phyloP scores from a whole-genome alignment of 306 rosid species.

The Citrullus amarus region DNA sequence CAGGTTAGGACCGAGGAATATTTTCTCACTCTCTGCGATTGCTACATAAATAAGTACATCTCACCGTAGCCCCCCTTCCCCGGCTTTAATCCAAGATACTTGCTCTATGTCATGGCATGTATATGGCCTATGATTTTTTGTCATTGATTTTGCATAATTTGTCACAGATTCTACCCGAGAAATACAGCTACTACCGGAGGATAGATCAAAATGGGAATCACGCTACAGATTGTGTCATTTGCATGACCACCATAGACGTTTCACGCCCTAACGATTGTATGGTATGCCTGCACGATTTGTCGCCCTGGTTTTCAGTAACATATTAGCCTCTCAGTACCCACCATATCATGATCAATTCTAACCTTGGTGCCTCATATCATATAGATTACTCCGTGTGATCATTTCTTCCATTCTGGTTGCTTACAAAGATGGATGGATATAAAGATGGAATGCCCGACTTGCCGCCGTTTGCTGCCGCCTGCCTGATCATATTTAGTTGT shows the following conservation, averaged over 20 bases:
- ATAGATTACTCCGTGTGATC: constrained; percentile 97
- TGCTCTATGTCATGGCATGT: not conserved
- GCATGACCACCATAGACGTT: constrained; percentile 79
- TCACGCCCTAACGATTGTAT: constrained; percentile 73
- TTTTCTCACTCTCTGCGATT: not conserved
- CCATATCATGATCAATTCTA: not conserved
- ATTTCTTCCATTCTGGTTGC: constrained; percentile 92
- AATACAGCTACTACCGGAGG: constrained; percentile 76
- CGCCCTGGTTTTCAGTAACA: not conserved
- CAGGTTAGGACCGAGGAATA: constrained; percentile 42
- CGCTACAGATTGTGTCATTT: constrained; percentile 79
- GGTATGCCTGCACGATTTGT: constrained; percentile 29
- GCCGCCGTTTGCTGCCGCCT: constrained; percentile 89
- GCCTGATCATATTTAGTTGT: constrained; percentile 33
- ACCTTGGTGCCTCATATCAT: constrained; percentile 13
- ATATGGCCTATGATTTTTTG: not conserved
- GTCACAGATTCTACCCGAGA: constrained; percentile 85
- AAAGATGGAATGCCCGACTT: constrained; percentile 99
- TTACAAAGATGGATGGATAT: constrained; percentile 99
- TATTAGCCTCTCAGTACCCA: not conserved
- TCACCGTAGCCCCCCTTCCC: not conserved
- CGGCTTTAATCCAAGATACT: not conserved
- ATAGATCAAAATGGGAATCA: constrained; percentile 50
- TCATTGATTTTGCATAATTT: constrained; percentile 11
- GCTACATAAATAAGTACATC: not conserved